phyloP scores from a whole-genome alignment of 345 rosid species.

The Anacardium occidentale region DNA sequence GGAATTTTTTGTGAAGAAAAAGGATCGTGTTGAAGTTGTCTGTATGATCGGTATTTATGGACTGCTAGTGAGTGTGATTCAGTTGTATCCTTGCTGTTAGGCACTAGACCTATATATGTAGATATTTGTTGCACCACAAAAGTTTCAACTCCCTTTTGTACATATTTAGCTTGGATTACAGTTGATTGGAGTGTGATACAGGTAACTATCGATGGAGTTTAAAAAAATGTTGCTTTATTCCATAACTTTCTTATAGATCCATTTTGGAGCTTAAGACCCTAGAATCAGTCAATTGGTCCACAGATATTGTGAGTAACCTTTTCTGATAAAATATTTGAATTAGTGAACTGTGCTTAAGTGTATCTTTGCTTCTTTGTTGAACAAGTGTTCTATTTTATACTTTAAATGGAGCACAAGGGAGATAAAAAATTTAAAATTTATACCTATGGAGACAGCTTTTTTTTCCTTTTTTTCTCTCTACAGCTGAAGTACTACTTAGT shows the following conservation, averaged over 20 bases:
- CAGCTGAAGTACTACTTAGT: background rate
- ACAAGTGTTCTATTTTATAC: background rate
- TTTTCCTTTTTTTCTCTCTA: no score
- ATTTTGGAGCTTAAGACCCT: slow-evolving; percentile 39
- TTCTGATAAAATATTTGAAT: background rate
- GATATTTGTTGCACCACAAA: background rate
- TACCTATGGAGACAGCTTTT: background rate
- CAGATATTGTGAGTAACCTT: slow-evolving; percentile 41
- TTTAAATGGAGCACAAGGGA: background rate
- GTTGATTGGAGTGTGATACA: background rate
- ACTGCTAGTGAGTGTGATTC: slow-evolving; percentile 38
- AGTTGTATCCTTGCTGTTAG: slow-evolving; percentile 43
- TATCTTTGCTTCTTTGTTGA: slow-evolving; percentile 2
- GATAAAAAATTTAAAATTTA: background rate
- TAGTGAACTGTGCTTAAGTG: no score
- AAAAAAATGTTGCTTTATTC: slow-evolving; percentile 10
- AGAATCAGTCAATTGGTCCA: slow-evolving; percentile 48
- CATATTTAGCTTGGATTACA: background rate
- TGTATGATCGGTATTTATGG: slow-evolving; percentile 52
- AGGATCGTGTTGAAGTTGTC: slow-evolving; percentile 51
- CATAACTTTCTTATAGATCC: slow-evolving; percentile 41
- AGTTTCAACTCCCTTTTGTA: background rate
- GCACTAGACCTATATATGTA: background rate
- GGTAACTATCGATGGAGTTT: background rate
- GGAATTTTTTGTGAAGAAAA: slow-evolving; percentile 61